These are phyloP conservation scores for Colletotrichum filicis DNA, from an alignment of 2,329 filamentous ascomycete species.

Conservation along the genomic window DNA sequence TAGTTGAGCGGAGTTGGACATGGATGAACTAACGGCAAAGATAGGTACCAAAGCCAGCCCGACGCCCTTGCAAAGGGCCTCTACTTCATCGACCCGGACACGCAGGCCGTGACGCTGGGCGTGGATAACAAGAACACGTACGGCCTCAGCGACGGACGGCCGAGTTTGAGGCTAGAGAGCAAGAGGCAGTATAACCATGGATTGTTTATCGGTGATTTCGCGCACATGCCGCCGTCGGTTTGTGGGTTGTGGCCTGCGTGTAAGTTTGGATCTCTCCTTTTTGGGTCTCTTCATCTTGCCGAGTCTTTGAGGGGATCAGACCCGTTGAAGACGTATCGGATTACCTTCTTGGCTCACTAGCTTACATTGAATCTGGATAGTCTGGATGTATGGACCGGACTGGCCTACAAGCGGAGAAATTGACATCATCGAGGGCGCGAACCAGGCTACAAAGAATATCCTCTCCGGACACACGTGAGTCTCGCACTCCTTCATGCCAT, in stretches of 20 bases:
- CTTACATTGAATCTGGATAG: constrained; percentile 40
- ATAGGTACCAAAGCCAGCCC: constrained; percentile 56
- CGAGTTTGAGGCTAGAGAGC: constrained; percentile 75
- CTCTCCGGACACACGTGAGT: constrained; percentile 71
- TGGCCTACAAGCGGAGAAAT: constrained; percentile 75
- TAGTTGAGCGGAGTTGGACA: not conserved
- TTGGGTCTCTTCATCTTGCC: not conserved
- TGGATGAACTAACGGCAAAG: not conserved
- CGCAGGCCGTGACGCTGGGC: constrained; percentile 55
- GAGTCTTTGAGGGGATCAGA: not conserved
- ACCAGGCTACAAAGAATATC: constrained; percentile 67
- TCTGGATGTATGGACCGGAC: constrained; percentile 63
- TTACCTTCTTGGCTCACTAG: not conserved
- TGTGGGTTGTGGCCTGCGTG: constrained; percentile 82
- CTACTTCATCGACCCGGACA: constrained; percentile 53
- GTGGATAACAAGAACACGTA: constrained; percentile 56
- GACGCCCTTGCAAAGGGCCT: constrained; percentile 52
- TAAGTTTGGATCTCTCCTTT: constrained; percentile 45
- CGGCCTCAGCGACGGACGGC: constrained; percentile 52
- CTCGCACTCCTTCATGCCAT: too few relatives aligned
- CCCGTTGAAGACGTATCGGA: too few relatives aligned
- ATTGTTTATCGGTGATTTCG: constrained; percentile 77
- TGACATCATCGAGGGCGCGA: constrained; percentile 78
- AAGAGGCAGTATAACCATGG: constrained; percentile 72
- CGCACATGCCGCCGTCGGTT: constrained; percentile 76